Base-by-base conservation (phyloP, 1,284 basidiomycete species). In the Athelia sp. region DNA sequence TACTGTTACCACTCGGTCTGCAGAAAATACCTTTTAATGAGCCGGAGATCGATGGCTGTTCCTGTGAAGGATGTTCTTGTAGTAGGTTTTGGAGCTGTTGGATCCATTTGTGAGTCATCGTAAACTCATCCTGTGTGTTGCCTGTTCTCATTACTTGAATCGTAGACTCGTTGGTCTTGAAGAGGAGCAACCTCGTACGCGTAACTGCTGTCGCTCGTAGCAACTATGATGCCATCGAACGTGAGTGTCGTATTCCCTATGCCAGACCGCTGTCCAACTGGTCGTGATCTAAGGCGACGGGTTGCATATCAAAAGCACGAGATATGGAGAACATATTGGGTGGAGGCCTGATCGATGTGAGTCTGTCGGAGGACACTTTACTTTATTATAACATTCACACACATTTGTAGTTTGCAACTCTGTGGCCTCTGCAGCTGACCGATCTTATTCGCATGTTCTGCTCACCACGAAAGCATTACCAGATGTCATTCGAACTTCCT, bases 171-270 rank as follows among this genome's bases (percentile, higher is more conserved):
- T 72, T 82, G 46, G 71, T 89, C 24, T 71, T 90, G 26, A 75
- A 84, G 58, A 70, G 70, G 49, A 79, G 80, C 49, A 82, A 83
- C 4, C 70, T 73, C 26, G 83, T 78, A 1, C 69, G 77, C n/a
- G 81, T 92, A 11, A 90, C 87, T 0, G 83, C 75, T 11, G 82
- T 90, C 3, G 88, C 88, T 1, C 68, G 89, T 46, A 82, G 85
- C 47, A 91, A 91, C 58, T 87, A 81, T 59, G 72, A 77, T 22
- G 67, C 75, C 2, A 76, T 85, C 19, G 71, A 73, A 13, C 68
- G 82, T 80, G 46, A 46, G 66, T 58, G 8, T 6, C 15, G 15
- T 22, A 22, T 40, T 17, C 21, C 21, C 8, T 51, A 76, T 63
- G 11, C 58, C 73, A 31, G 79, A 85, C 4, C 4, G 26, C 13